Evolutionary conservation across 2,329 filamentous ascomycete genomes (phyloP), one percentile per base, ranked within the genome.

Genomic region (Grosmannia penicillata): DNA sequence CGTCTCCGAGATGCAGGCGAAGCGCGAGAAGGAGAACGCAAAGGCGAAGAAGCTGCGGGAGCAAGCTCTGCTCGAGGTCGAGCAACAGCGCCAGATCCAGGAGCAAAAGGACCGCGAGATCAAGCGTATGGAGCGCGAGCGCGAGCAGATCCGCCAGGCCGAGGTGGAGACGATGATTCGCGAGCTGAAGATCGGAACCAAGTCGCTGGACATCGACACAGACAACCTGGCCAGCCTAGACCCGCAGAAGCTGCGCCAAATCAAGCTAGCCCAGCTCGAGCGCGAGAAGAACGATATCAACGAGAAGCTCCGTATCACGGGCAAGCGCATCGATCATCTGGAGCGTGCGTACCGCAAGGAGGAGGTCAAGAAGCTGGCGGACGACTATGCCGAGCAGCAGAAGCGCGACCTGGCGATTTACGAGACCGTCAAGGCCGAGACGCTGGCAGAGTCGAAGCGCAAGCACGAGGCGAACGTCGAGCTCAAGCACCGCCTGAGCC

Each of bases 221-320:
- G 78, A 82, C 40, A 77, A 95, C 51, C 68, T 95, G 39, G 80
- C 91, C 45, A 83, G 83, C 47, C 72, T 95, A 41, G 87, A 96
- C 60, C 83, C 78, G 58, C 86, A 85, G 59, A 79, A 81, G 47
- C 82, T 98, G 50, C 87, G 91, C 57, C 81, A 83, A 49, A 81
- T 98, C 65, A 96, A 96, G 70, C 74, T 98, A 41, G 82, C 84
- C 44, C 89, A 94, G 61, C 75, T 98, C 10, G 91, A 96, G 65
- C 87, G 89, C 51, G 91, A 96, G 69, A 98, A 96, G 79, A 93
- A 89, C 54, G 86, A 91, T 54, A 78, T 95, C 49, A 84, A 82
- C 47, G 86, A 95, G 62, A 85, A 82, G 56, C 75, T 96, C 38
- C 80, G 86, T 51, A 76, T 93, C 51, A 93, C 87, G 43, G 85